phyloP scores from a whole-genome alignment of 2,329 filamentous ascomycete species.

The Moelleriella libera region DNA sequence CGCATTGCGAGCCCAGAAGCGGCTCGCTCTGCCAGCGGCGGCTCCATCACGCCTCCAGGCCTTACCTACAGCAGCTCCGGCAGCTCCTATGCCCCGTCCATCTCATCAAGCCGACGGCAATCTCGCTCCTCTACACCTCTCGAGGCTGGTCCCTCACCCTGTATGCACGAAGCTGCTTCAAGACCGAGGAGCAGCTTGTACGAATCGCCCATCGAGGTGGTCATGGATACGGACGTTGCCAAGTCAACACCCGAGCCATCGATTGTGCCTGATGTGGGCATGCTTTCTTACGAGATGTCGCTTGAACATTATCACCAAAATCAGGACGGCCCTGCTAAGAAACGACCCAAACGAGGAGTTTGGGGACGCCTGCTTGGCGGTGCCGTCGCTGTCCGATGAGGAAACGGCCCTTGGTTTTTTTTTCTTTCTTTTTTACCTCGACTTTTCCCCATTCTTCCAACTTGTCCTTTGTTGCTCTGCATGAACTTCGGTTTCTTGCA shows the following conservation, averaged over 20 bases:
- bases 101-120: slow-evolving; percentile 32
- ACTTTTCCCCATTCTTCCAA: no score
- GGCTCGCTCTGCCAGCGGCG: slow-evolving; percentile 22
- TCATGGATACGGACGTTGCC: slow-evolving; percentile 23
- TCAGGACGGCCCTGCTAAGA: slow-evolving; percentile 31
- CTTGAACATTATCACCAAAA: slow-evolving; percentile 35
- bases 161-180: slow-evolving; percentile 19
- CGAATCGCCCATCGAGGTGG: slow-evolving; percentile 34
- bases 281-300: slow-evolving; percentile 42
- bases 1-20: slow-evolving; percentile 26
- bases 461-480: no score
- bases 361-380: slow-evolving; percentile 39
- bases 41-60: slow-evolving; percentile 28
- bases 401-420: not conserved
- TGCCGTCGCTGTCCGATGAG: slow-evolving; percentile 23
- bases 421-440: not conserved
- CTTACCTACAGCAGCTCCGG: slow-evolving; percentile 34
- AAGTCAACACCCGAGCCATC: slow-evolving; percentile 13
- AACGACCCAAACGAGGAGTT: slow-evolving; percentile 36
- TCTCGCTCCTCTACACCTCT: slow-evolving; percentile 39
- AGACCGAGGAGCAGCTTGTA: slow-evolving; percentile 25
- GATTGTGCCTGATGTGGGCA: slow-evolving; percentile 11
- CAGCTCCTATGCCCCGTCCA: slow-evolving; percentile 33
- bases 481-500: no score
- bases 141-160: slow-evolving; percentile 28